Base-by-base conservation (phyloP, 257 asterid species). In the Capsicum pubescens region DNA sequence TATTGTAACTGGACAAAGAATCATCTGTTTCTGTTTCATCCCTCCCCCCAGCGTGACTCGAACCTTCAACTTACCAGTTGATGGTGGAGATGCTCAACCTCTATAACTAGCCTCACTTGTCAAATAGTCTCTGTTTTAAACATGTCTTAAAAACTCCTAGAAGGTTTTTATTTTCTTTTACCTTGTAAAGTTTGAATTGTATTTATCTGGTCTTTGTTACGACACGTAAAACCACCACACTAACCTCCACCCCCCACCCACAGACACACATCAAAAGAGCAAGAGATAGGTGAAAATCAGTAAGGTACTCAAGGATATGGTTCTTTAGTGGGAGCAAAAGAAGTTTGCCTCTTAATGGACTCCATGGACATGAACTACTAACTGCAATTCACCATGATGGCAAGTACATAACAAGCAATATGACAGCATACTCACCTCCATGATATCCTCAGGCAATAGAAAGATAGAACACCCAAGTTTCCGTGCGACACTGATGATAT, bases 391-490 rank as follows among this genome's bases (percentile, higher is more conserved):
- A 42, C 19, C n/a, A 50, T 26, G 67, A 83, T 46, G 66, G 42
- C 14, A 48, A 64, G 46, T 9, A 8, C 9, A 67, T 64, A 50
- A 8, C 50, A 58, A 13, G 52, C 48, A 56, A 46, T 4, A 8
- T 39, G 61, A n/a, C 15, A 82, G 57, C 61, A 85, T 80, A 50
- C 90, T 90, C 86, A 96, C 99, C 95, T 94, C 97, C 81, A 93
- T 93, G 91, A 96, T 96, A 88, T 96, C 98, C 88, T 96, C 99
- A 7, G 99, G 99, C 92, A 96, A 89, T 92, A 96, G 90, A 94
- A 94, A 96, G 68, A 96, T 92, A 63, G 99, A 94, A 86, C 99
- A 96, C 16, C 99, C 99, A 70, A 96, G 98, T 87, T 96, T 96
- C 87, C 99, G 87, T 11, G 99, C 98, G 81, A 96, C 98, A 82